Evolutionary conservation across 2,329 filamentous ascomycete genomes (phyloP), one percentile per base, ranked within the genome.

Genomic region (Cladosporium cucumerinum): DNA sequence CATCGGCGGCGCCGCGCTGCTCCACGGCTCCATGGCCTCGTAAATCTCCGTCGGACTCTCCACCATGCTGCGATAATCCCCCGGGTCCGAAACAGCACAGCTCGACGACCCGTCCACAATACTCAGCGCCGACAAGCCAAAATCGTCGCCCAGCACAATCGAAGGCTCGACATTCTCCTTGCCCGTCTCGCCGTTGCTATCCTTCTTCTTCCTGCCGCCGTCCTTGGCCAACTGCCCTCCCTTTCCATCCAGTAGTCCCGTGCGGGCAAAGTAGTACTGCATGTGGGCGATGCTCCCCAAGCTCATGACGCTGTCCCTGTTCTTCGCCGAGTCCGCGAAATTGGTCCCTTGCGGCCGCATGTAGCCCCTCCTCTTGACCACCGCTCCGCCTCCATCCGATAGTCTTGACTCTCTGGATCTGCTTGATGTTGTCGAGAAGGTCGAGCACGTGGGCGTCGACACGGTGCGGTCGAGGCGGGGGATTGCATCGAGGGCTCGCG

Each of bases 191-290:
- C 58, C 48, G 8, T 49, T 59, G 36, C 67, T 68, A 5, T 48
- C 34, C 49, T 63, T 43, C 34, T 61, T 61, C 34, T 62, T 72
- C 65, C 67, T 82, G 69, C 87, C 84, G 73, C 85, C 88, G 75
- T 89, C 90, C 72, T 90, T 90, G 25, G 91, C 89, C 66, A 96
- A 81, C 76, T 96, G 90, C 62, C 87, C 95, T 39, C 93, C 94
- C 76, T 97, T 97, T 64, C 94, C 93, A 74, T 99, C 95, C 59
- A 99, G 81, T 68, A 99, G 80, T 6, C 95, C 95, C 0, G 95
- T 99, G 66, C 95, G 85, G 39, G 95, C 94, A 80, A 99, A 99
- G 79, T 98, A 99, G 80, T 98, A 97, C 78, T 99, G 95, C 74
- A 99, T 82, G 80, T 99, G 95, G 64, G 93, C 92, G 72, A 99